Percentiles rank a stretch among this genome's conserved stretches.
These are phyloP conservation scores for Metschnikowia lunata DNA, from an alignment of 805 yeast genomes.

Conservation along the genomic window DNA sequence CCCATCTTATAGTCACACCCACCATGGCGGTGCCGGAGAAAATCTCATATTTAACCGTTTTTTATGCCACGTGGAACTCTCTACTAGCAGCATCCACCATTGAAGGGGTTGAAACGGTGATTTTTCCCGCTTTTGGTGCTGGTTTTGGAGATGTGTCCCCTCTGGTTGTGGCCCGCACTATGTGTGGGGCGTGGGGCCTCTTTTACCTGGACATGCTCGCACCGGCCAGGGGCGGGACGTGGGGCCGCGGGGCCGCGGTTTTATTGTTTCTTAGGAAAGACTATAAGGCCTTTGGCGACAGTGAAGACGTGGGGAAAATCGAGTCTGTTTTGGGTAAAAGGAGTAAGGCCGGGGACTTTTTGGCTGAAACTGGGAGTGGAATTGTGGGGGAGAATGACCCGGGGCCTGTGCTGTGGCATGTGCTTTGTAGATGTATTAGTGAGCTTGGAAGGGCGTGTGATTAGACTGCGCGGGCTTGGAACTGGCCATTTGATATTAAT, in stretches of 20 bases:
- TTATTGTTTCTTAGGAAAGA: conserved; percentile 19
- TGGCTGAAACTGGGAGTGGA: too few species aligned
- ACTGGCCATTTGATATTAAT: too few species aligned
- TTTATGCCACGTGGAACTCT: conserved; percentile 22
- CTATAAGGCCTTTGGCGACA: conserved; percentile 11
- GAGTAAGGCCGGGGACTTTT: too few species aligned
- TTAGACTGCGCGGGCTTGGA: too few species aligned
- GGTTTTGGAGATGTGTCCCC: conserved; percentile 23
- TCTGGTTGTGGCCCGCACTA: conserved; percentile 16
- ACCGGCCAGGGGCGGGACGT: conserved; percentile 9
- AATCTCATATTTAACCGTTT: conserved; percentile 11
- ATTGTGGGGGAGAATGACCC: too few species aligned
- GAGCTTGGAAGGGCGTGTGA: too few species aligned
- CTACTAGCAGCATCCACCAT: conserved; percentile 5
- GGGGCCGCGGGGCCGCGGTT: conserved; percentile 17
- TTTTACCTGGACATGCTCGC: conserved; percentile 11
- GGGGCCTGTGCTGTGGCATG: too few species aligned
- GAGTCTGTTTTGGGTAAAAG: background rate
- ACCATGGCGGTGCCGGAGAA: conserved; percentile 26
- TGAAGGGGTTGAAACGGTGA: conserved; percentile 9
- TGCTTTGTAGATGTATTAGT: too few species aligned
- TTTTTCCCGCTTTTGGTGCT: conserved; percentile 28
- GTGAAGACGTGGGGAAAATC: conserved; percentile 2
- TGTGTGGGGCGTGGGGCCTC: conserved; percentile 20
- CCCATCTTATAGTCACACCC: conserved; percentile 14